A percentile compares a stretch with the other conserved stretches of the same genome.
Evolutionary conservation across 2,329 filamentous ascomycete species (phyloP).

Genomic region (Xylaria sp.): DNA sequence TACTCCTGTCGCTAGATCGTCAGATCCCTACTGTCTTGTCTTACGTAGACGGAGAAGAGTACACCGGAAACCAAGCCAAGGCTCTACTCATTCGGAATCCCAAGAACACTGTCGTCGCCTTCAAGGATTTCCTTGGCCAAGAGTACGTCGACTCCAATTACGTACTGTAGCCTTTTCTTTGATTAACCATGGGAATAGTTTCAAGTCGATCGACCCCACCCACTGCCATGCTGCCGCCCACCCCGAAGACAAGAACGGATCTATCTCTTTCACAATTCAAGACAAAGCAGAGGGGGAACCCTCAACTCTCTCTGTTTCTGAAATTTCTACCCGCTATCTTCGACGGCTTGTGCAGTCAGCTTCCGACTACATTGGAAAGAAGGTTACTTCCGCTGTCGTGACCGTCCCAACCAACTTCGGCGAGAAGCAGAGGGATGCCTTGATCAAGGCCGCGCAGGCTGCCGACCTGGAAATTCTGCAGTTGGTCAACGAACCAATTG

Average conservation of each 20-base stretch:
- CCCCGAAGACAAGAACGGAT: conserved; percentile 77
- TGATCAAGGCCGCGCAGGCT: conserved; percentile 80
- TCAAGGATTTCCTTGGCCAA: conserved; percentile 94
- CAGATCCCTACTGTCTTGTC: conserved; percentile 96
- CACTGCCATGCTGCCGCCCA: conserved; percentile 94
- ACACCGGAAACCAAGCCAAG: conserved; percentile 96
- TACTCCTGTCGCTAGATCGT: conserved; percentile 71
- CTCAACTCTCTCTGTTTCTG: conserved; percentile 79
- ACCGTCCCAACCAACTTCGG: conserved; percentile 93
- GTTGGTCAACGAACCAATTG: conserved; percentile 90
- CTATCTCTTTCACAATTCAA: conserved; percentile 83
- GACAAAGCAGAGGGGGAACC: conserved; percentile 74
- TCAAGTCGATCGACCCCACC: conserved; percentile 96
- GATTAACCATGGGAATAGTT: conserved; percentile 60
- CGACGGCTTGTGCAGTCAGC: conserved; percentile 84
- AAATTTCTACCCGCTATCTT: conserved; percentile 86
- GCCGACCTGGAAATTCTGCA: conserved; percentile 91
- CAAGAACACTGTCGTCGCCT: conserved; percentile 93
- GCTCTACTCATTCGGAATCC: conserved; percentile 91
- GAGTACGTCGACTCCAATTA: conserved; percentile 68
- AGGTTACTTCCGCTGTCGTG: conserved; percentile 93
- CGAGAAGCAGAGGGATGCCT: conserved; percentile 84
- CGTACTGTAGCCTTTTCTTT: conserved; percentile 22
- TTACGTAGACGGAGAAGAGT: conserved; percentile 96
- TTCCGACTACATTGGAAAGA: conserved; percentile 90